Evolutionary conservation across 2,329 filamentous ascomycete species (phyloP), one percentile per base, ranked within the genome.

Genomic region (Amesomyces nigricolor): DNA sequence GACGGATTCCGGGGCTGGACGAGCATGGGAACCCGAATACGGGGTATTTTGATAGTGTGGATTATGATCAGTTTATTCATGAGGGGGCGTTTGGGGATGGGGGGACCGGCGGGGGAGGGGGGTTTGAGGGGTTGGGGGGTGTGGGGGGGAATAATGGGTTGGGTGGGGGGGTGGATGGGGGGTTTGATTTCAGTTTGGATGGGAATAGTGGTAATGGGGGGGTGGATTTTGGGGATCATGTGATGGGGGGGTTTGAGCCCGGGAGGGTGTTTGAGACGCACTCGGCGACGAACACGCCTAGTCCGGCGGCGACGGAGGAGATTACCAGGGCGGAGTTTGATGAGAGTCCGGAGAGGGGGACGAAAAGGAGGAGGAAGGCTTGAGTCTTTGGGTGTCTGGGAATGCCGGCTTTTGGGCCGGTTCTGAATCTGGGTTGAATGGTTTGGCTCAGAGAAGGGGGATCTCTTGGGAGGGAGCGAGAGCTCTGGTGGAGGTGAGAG

Each of bases 1-100:
- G 89, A 4, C 80, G 81, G 14, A 88, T 95, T 37, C 88, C 89
- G 1, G 88, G 88, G 4, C 70, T 94, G 1, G 75, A 74, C 26
- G 76, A 79, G 2, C 59, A 66, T 9, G 64, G 62, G 4, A 67
- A 63, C 14, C 62, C 62, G 7, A 66, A 73, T 55, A 57, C 66
- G 37, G 61, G 67, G 10, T 70, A 68, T 62, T 63, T 69, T 49
- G 61, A 63, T 47, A 68, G 71, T 37, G 66, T 77, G 13, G 78
- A 81, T 53, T 67, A 80, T 5, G 78, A 81, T 48, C 75, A 81
- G 63, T 82, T 72, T 59, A 65, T 77, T 6, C 70, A 77, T 56
- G 38, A 68, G 2, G 69, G 65, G 14, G 72, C 72, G 9, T 79
- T 79, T 58, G 53, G 47, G 2, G 62, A 64, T 19, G 43, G 53